Percentiles rank a stretch among this genome's conserved stretches.
Conservation (phyloP, 2,329 filamentous ascomycete species). For the Penicillium oxalicum region DNA sequence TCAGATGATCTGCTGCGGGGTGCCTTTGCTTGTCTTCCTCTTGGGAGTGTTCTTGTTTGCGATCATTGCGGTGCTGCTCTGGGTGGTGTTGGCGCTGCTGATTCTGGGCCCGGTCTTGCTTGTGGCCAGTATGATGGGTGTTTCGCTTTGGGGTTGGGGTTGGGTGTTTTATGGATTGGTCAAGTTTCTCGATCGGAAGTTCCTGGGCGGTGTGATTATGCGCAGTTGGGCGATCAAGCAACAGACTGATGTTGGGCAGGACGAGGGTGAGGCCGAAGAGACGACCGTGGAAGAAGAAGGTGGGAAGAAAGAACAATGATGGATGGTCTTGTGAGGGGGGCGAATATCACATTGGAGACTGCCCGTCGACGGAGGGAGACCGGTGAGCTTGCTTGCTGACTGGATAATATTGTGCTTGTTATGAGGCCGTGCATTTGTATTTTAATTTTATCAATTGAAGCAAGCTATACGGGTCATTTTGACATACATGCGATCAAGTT, state of each 20-base stretch:
- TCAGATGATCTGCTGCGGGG: constrained; percentile 30
- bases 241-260: not conserved
- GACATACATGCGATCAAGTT: too few species aligned
- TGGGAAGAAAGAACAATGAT: not conserved
- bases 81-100: constrained; percentile 27
- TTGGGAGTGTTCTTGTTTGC: constrained; percentile 30
- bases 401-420: too few species aligned
- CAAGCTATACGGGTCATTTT: too few species aligned
- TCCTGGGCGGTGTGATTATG: constrained; percentile 22
- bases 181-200: constrained; percentile 21
- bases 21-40: constrained; percentile 30
- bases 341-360: too few species aligned
- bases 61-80: constrained; percentile 26
- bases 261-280: not conserved
- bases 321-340: not conserved
- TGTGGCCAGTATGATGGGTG: constrained; percentile 26
- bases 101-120: constrained; percentile 27
- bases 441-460: too few species aligned
- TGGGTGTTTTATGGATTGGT: constrained; percentile 26
- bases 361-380: too few species aligned
- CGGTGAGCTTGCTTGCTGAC: too few species aligned
- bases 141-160: constrained; percentile 27
- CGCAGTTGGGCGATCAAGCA: constrained; percentile 18
- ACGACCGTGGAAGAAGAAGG: not conserved
- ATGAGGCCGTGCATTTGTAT: too few species aligned